phyloP scores from a whole-genome alignment of 1,284 basidiomycete species.

The Ceratobasidium sp. region DNA sequence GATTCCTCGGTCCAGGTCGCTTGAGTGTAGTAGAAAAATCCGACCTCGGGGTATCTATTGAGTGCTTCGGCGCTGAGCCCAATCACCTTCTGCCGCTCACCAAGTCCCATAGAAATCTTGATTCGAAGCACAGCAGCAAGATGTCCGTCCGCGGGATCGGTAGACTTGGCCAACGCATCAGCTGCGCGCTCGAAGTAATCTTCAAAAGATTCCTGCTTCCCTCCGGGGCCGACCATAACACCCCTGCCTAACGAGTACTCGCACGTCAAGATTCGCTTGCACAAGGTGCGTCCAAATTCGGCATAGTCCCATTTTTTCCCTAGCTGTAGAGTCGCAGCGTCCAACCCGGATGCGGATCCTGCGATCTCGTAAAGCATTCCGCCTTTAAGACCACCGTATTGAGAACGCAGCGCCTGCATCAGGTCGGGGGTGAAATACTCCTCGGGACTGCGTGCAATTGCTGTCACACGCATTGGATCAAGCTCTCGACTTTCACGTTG shows the following conservation, averaged over 20 bases:
- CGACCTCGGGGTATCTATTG: constrained; percentile 24
- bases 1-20: constrained; percentile 40
- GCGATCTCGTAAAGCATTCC: constrained; percentile 40
- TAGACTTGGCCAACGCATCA: constrained; percentile 11
- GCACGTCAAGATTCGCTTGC: constrained; percentile 14
- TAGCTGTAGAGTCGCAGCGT: neutral
- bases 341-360: neutral
- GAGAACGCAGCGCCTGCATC: constrained; percentile 34
- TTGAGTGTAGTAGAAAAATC: constrained; percentile 36
- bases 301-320: constrained; percentile 3
- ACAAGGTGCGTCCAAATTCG: constrained; percentile 20
- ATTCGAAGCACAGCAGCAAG: constrained; percentile 10
- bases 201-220: constrained; percentile 3
- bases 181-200: constrained; percentile 16
- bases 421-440: constrained; percentile 37
- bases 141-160: constrained; percentile 26
- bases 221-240: neutral
- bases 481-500: constrained; percentile 22
- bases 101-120: constrained; percentile 25
- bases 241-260: constrained; percentile 26
- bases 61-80: neutral
- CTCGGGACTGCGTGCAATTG: constrained; percentile 20
- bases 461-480: constrained; percentile 13
- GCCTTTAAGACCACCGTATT: constrained; percentile 39
- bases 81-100: constrained; percentile 9